phyloP scores from a whole-genome alignment of 2,329 filamentous ascomycete genomes.

The Verticillium tricorpus region DNA sequence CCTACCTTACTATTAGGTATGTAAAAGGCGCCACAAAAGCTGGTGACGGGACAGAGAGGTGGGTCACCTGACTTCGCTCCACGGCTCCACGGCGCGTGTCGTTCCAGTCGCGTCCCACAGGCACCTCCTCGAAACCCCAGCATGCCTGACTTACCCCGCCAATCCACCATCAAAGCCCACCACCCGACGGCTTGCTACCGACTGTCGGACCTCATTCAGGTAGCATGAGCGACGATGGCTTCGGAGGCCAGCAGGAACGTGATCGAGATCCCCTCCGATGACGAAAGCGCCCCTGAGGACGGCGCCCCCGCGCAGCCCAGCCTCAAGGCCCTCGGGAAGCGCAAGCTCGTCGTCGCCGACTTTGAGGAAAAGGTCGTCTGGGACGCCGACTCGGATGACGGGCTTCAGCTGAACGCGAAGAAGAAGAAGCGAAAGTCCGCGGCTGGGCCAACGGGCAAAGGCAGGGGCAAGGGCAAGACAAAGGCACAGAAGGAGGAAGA shows the following conservation, averaged over 20 bases:
- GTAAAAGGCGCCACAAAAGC: too few relatives aligned
- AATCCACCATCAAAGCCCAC: background rate
- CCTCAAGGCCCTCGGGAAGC: constrained; percentile 22
- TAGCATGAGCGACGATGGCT: background rate
- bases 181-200: background rate
- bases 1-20: too few relatives aligned
- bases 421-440: constrained; percentile 50
- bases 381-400: constrained; percentile 56
- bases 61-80: background rate
- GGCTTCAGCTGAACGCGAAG: constrained; percentile 44
- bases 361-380: constrained; percentile 42
- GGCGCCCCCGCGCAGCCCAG: background rate
- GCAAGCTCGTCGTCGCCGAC: constrained; percentile 29
- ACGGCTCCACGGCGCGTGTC: background rate
- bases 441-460: constrained; percentile 32
- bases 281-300: constrained; percentile 1
- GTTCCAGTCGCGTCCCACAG: background rate
- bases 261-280: background rate
- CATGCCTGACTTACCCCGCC: background rate
- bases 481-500: constrained; percentile 19
- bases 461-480: constrained; percentile 33
- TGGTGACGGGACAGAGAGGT: too few relatives aligned
- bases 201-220: background rate
- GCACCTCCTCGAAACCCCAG: background rate
- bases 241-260: background rate